Conservation (phyloP, 352 stramenopile species). For the Pythium aristosporum region DNA sequence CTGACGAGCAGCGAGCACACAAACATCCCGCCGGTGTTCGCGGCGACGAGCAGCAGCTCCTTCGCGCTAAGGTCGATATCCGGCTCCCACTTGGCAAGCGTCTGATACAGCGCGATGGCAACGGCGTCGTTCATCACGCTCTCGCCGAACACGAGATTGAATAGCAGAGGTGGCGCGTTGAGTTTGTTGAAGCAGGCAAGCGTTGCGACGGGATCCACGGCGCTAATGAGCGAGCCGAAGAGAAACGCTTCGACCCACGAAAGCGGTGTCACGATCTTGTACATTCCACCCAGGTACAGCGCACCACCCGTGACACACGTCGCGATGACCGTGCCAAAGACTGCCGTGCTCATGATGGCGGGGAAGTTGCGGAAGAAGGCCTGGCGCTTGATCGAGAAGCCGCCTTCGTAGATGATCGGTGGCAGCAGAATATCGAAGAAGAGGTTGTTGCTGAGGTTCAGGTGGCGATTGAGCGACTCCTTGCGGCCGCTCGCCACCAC, state of each 20-base stretch:
- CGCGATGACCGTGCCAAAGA: conserved; percentile 76
- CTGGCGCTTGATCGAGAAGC: conserved; percentile 83
- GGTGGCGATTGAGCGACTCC: conserved; percentile 63
- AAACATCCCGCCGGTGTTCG: conserved; percentile 78
- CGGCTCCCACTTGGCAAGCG: conserved; percentile 86
- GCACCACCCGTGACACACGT: conserved; percentile 75
- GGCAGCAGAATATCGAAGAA: conserved; percentile 87
- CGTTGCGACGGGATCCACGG: conserved; percentile 93
- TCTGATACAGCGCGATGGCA: conserved; percentile 93
- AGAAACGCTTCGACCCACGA: conserved; percentile 91
- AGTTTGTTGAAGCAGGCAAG: conserved; percentile 92
- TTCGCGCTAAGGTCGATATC: conserved; percentile 65
- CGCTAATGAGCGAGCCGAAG: conserved; percentile 92
- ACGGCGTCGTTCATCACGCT: conserved; percentile 95
- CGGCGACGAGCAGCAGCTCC: conserved; percentile 57
- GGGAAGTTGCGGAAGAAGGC: conserved; percentile 87
- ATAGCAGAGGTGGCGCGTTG: conserved; percentile 84
- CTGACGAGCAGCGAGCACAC: conserved; percentile 74
- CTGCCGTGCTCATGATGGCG: conserved; percentile 82
- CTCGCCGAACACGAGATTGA: conserved; percentile 96
- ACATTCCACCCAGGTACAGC: conserved; percentile 63
- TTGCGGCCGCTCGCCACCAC: conserved; percentile 68
- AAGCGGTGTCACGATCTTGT: conserved; percentile 64
- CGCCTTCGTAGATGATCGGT: conserved; percentile 86
- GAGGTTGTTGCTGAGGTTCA: conserved; percentile 87